phyloP scores from a whole-genome alignment of 768 basidiomycete genomes.

The Dacryopinax primogenitus region DNA sequence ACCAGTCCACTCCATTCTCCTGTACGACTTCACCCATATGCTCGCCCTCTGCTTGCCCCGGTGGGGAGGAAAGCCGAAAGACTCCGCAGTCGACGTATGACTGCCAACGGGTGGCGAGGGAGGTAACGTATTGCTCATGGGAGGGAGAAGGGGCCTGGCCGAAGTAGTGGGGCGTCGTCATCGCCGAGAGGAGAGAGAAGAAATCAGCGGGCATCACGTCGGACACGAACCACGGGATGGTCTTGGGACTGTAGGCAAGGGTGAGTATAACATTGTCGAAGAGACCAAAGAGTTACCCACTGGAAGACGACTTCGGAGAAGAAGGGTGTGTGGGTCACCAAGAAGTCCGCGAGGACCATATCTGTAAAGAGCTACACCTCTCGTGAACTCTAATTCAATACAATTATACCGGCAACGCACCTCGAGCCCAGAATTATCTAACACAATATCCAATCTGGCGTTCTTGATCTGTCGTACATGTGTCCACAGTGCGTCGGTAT shows the following conservation, averaged over 20 bases:
- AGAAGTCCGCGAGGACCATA: conserved; percentile 81
- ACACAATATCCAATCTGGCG: conserved; percentile 62
- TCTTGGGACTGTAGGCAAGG: conserved; percentile 57
- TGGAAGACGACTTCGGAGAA: conserved; percentile 78
- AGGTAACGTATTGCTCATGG: conserved; percentile 35
- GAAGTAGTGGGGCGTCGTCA: conserved; percentile 40
- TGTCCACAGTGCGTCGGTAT: conserved; percentile 63
- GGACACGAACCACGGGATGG: conserved; percentile 95
- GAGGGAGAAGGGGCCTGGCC: conserved; percentile 30
- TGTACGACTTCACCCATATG: conserved; percentile 28
- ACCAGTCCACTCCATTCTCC: conserved; percentile 37
- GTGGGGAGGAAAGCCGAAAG: conserved; percentile 60
- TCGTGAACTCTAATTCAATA: background rate
- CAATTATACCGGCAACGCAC: conserved; percentile 28
- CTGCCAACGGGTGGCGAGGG: conserved; percentile 61
- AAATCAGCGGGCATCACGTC: conserved; percentile 89
- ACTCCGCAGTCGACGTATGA: conserved; percentile 52
- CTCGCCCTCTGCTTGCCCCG: conserved; percentile 43
- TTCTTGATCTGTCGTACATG: conserved; percentile 45
- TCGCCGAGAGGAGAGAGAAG: conserved; percentile 37
- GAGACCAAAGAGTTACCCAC: conserved; percentile 34
- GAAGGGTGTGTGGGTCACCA: conserved; percentile 79
- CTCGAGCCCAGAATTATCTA: conserved; percentile 94
- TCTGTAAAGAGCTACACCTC: conserved; percentile 71
- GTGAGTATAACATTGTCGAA: conserved; percentile 8